Percentiles rank a stretch among this genome's conserved stretches.
phyloP scores from a whole-genome alignment of 225 moss, liverwort and hornwort species.

The Physcomitrellopsis africana region DNA sequence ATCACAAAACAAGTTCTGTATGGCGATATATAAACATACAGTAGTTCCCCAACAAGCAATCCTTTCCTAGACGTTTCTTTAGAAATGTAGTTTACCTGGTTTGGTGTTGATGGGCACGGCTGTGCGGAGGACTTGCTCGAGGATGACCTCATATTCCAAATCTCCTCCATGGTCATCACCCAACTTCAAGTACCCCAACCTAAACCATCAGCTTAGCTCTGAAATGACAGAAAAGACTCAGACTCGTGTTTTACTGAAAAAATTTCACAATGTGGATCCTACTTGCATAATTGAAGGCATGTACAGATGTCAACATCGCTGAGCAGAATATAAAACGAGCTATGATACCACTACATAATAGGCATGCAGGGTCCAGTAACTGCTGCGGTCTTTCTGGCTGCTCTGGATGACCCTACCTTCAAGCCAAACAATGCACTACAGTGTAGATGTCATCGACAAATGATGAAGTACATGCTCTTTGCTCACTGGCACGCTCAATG shows the following conservation, averaged over 20 bases:
- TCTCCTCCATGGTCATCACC: slow-evolving; percentile 75
- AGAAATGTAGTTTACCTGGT: slow-evolving; percentile 52
- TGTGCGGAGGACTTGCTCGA: slow-evolving; percentile 69
- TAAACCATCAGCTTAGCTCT: slow-evolving; percentile 52
- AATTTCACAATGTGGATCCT: slow-evolving; percentile 8
- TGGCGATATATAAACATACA: slow-evolving; percentile 8
- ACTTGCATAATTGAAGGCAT: neutral
- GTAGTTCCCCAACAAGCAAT: neutral
- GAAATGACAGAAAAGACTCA: slow-evolving; percentile 36
- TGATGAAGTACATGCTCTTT: neutral
- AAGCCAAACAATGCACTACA: slow-evolving; percentile 15
- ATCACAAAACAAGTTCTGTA: slow-evolving; percentile 12
- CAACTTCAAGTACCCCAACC: slow-evolving; percentile 40
- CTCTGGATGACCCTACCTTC: slow-evolving; percentile 9
- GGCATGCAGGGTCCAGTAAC: slow-evolving; percentile 9
- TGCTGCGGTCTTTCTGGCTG: slow-evolving; percentile 19
- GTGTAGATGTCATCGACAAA: slow-evolving; percentile 4
- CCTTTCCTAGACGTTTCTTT: slow-evolving; percentile 4
- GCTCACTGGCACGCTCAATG: neutral
- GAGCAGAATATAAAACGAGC: neutral
- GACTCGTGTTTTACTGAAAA: slow-evolving; percentile 21
- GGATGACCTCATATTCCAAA: slow-evolving; percentile 74
- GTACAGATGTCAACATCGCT: slow-evolving; percentile 10
- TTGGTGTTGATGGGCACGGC: slow-evolving; percentile 57
- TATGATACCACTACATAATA: slow-evolving; percentile 5